Conservation (phyloP, 495 filamentous ascomycete genomes). For the Penicillium herquei region DNA sequence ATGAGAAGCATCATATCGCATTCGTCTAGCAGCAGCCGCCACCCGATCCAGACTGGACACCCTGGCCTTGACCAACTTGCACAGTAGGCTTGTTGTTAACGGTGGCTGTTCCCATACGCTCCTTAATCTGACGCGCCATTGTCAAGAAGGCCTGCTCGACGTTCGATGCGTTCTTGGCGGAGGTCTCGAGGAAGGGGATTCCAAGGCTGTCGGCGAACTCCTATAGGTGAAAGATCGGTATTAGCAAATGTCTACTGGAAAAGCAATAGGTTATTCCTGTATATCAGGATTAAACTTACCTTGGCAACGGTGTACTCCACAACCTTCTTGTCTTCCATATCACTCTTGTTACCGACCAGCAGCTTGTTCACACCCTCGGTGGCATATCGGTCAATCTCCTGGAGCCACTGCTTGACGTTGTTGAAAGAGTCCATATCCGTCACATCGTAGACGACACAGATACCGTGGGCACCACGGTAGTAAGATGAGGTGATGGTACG, state of each 20-base stretch:
- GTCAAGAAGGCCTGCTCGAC: constrained; percentile 99
- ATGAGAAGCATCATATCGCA: constrained; percentile 29
- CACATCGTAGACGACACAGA: constrained; percentile 99
- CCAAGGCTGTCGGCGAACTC: constrained; percentile 98
- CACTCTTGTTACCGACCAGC: constrained; percentile 98
- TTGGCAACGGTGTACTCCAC: constrained; percentile 99
- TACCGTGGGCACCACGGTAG: constrained; percentile 97
- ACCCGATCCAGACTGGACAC: constrained; percentile 86
- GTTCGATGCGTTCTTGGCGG: constrained; percentile 98
- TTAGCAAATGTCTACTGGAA: too few relatives aligned
- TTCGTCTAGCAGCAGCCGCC: constrained; percentile 87
- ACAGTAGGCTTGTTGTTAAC: constrained; percentile 99
- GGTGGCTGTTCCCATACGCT: constrained; percentile 96
- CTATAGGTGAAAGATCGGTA: constrained; percentile 40
- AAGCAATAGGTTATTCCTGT: too few relatives aligned
- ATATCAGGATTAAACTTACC: constrained; percentile 50
- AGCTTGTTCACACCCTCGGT: constrained; percentile 99
- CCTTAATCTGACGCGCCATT: constrained; percentile 99
- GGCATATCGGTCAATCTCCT: constrained; percentile 98
- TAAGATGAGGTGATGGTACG: constrained; percentile 99
- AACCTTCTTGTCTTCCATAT: constrained; percentile 99
- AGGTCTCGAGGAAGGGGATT: constrained; percentile 99
- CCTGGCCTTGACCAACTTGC: constrained; percentile 89
- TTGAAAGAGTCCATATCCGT: constrained; percentile 99
- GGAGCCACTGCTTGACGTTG: constrained; percentile 99